Conservation (phyloP, 2,329 filamentous ascomycete species). For the Hypoxylon sp. region DNA sequence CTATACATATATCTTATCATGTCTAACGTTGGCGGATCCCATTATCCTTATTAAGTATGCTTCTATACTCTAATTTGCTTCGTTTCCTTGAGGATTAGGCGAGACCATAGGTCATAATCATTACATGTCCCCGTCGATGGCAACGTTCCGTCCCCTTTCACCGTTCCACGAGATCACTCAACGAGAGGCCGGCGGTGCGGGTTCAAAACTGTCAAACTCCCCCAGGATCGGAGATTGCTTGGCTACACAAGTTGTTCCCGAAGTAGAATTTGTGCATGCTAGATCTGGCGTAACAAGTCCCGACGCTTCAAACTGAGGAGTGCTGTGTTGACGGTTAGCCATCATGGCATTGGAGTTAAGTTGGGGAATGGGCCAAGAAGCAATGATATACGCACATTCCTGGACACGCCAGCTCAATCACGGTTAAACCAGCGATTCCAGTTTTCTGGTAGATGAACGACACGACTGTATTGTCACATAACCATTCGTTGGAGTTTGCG, state of each 20-base stretch:
- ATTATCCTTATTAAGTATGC: constrained; percentile 9
- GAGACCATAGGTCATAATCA: background rate
- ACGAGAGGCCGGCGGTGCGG: constrained; percentile 38
- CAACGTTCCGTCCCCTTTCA: background rate
- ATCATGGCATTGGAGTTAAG: background rate
- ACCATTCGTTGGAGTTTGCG: constrained; percentile 47
- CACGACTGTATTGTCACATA: constrained; percentile 49
- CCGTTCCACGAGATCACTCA: constrained; percentile 9
- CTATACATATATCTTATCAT: constrained; percentile 12
- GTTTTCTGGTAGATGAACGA: constrained; percentile 53
- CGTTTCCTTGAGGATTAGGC: background rate
- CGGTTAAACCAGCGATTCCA: constrained; percentile 48
- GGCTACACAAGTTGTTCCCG: constrained; percentile 45
- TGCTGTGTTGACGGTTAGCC: constrained; percentile 39
- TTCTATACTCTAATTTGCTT: background rate
- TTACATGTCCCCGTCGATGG: background rate
- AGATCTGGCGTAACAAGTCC: constrained; percentile 46
- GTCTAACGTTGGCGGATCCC: constrained; percentile 6
- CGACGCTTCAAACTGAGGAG: constrained; percentile 48
- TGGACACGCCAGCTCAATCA: constrained; percentile 52
- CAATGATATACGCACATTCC: constrained; percentile 45
- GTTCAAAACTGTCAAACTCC: constrained; percentile 49
- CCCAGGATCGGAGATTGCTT: constrained; percentile 43
- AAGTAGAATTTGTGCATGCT: constrained; percentile 45
- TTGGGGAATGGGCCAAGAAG: background rate